Evolutionary conservation across 2,329 filamentous ascomycete genomes (phyloP), one percentile per base, ranked within the genome.

Genomic region (Epicoccum sorghinum): DNA sequence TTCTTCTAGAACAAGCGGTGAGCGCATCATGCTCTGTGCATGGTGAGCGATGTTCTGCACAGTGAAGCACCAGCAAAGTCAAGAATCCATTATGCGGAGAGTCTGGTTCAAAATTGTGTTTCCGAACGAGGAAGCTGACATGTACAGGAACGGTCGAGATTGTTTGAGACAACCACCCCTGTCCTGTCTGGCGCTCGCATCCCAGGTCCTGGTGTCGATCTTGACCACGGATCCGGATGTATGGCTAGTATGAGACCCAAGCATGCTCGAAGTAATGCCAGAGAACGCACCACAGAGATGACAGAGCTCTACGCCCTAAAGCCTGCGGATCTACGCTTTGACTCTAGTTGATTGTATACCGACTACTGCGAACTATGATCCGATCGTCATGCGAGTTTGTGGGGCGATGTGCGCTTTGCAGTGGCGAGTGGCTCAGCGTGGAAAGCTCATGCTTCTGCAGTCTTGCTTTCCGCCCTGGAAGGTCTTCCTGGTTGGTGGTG

Each of bases 1-100:
- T 47, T 23, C 45, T 62, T 65, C 56, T 43, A 56, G 57, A 62
- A 60, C 44, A 18, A 43, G 46, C 47, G 24, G 35, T 54, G 43
- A 38, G 33, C 52, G 39, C 4, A 30, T 8, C 25, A 37, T 46
- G 58, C 39, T 43, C 51, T 48, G 50, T 57, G 57, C 53, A 13
- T 40, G 32, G 22, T 37, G 52, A 41, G 35, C 10, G 36, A 39
- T 29, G 36, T 41, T 4, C 32, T 46, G 25, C 46, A 47, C 27
- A 6, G 24, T 46, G 30, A 46, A 30, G 42, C 25, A 18, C 29
- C 38, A 38, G 36, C 24, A 41, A 24, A 37, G 37, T 22, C 37
- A 27, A 24, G 33, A n/a, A n/a, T 45, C 23, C 35, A 24, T 7
- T 27, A 24, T 12, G n/a, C 36, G 18, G 38, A 45, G n/a, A 24